A percentile compares a stretch with the other conserved stretches of the same genome.
These are phyloP conservation scores for Blastobotrys americana DNA, from an alignment of 805 yeast genomes.

Conservation along the genomic window DNA sequence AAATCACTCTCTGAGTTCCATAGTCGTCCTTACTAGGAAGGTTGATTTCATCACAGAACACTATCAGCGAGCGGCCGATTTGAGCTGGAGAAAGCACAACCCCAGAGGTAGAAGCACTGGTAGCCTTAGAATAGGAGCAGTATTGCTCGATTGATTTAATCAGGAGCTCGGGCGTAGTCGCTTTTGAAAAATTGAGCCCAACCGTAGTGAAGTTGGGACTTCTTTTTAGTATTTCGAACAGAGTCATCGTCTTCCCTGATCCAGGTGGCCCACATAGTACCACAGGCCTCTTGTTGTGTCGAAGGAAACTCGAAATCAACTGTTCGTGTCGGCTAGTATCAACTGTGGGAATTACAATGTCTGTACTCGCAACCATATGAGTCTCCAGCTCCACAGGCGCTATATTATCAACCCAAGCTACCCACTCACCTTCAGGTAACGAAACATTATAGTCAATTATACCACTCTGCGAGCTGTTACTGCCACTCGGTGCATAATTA, in stretches of 20 bases:
- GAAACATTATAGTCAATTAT: slow-evolving; percentile 40
- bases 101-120: slow-evolving; percentile 50
- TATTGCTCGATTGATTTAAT: slow-evolving; percentile 63
- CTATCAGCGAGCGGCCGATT: slow-evolving; percentile 62
- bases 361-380: slow-evolving; percentile 52
- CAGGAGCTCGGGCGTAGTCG: slow-evolving; percentile 56
- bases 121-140: slow-evolving; percentile 53
- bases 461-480: slow-evolving; percentile 12
- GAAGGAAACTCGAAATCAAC: slow-evolving; percentile 49
- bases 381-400: slow-evolving; percentile 45
- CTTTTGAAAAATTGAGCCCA: slow-evolving; percentile 76
- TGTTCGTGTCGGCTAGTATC: slow-evolving; percentile 68
- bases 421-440: slow-evolving; percentile 43
- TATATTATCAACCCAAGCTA: slow-evolving; percentile 35
- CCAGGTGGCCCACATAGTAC: slow-evolving; percentile 96
- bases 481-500: slow-evolving; percentile 12
- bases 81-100: slow-evolving; percentile 48
- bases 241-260: slow-evolving; percentile 91
- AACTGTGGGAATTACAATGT: slow-evolving; percentile 64
- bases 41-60: slow-evolving; percentile 90
- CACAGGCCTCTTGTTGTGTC: slow-evolving; percentile 50
- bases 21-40: slow-evolving; percentile 64
- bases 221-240: slow-evolving; percentile 57
- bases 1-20: slow-evolving; percentile 66
- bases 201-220: slow-evolving; percentile 52